phyloP scores from a whole-genome alignment of 371 early-diverging fungal genomes.

The Quaeritorhiza haematococci region DNA sequence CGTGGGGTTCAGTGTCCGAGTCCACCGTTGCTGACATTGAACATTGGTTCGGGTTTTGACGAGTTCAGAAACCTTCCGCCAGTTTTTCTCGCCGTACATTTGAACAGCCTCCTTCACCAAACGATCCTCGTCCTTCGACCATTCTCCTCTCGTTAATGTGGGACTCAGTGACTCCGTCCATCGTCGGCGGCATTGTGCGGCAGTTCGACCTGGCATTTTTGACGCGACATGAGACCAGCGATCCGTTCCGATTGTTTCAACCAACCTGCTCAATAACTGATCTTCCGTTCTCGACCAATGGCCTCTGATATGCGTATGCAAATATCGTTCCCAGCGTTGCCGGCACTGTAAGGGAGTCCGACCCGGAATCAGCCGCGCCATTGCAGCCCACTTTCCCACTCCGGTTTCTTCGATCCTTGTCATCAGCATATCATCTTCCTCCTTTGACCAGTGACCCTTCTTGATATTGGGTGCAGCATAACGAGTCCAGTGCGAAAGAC shows the following conservation, averaged over 20 bases:
- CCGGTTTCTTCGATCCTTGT: neutral
- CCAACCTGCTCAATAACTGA: neutral
- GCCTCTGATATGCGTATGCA: no score
- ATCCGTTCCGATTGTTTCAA: neutral
- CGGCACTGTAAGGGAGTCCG: neutral
- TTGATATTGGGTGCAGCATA: neutral
- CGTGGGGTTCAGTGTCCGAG: no score
- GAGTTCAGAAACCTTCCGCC: no score
- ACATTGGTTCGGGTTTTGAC: no score
- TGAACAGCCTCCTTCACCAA: no score
- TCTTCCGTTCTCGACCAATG: neutral
- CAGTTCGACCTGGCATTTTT: neutral
- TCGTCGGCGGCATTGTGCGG: neutral
- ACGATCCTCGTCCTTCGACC: no score
- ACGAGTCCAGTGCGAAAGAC: neutral
- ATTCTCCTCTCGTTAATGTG: no score
- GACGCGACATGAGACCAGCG: neutral
- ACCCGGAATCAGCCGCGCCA: neutral
- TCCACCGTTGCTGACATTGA: no score
- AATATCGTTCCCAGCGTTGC: neutral
- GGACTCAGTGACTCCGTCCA: neutral
- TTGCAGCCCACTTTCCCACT: neutral
- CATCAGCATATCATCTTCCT: neutral
- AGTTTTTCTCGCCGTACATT: no score
- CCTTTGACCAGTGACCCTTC: neutral